Evolutionary conservation across 441 rosid genomes (phyloP).

Genomic region (Metrosideros polymorpha): DNA sequence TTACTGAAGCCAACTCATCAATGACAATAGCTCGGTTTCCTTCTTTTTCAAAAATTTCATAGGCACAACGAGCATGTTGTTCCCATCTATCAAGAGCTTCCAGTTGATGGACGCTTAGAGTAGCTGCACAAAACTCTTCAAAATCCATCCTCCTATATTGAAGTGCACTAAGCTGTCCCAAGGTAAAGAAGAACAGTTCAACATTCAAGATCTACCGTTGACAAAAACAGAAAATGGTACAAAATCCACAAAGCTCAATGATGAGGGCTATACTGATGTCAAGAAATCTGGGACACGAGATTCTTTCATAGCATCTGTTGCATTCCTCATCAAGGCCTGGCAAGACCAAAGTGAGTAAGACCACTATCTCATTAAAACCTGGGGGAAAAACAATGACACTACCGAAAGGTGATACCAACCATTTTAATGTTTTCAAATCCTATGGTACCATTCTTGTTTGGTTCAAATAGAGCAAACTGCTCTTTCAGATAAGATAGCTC

Average conservation of each 20-base stretch:
- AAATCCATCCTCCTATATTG: constrained; percentile 87
- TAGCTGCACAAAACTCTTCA: constrained; percentile 84
- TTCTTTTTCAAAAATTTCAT: constrained; percentile 87
- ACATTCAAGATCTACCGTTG: neutral
- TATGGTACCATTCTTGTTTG: neutral
- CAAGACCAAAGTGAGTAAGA: neutral
- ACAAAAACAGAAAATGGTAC: neutral
- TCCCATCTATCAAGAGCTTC: constrained; percentile 90
- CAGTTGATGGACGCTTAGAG: constrained; percentile 74
- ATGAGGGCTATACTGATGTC: constrained; percentile 40
- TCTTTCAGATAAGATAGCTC: neutral
- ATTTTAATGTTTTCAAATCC: neutral
- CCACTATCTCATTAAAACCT: neutral
- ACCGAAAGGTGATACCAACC: neutral
- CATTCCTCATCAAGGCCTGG: constrained; percentile 74
- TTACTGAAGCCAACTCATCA: constrained; percentile 88
- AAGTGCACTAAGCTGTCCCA: constrained; percentile 66
- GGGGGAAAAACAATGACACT: neutral
- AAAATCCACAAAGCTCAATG: neutral
- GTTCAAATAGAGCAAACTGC: neutral
- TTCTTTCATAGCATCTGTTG: constrained; percentile 92
- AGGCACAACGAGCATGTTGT: constrained; percentile 93
- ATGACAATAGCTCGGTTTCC: constrained; percentile 87
- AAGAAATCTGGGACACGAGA: constrained; percentile 76
- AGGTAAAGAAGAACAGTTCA: neutral